Base-by-base conservation (phyloP, 306 rosid genomes). In the Styphnolobium japonicum region DNA sequence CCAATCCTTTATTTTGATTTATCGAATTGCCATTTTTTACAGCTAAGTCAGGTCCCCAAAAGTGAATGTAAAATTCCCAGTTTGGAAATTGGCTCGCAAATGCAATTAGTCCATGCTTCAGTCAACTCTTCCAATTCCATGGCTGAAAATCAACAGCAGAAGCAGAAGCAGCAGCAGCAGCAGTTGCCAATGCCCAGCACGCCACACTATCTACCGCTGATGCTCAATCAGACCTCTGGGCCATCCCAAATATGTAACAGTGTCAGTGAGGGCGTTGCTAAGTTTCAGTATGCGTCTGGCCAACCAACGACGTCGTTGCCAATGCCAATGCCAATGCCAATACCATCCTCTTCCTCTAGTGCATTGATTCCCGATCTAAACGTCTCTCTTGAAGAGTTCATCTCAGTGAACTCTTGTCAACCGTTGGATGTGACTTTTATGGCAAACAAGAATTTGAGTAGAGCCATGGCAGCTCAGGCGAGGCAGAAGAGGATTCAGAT, bases 401-500 rank as follows among this genome's bases (percentile, higher is more conserved):
- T 11, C 16, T 62, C 46, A 5, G 27, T 51, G 76, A 80, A 64
- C 18, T 16, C 43, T 4, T 67, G 11, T 27, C 84, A 65, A 37
- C 78, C 81, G 80, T 81, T 73, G 2, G 86, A 89, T 80, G 29
- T 31, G 29, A 39, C 7, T 29, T n/a, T n/a, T n/a, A 4, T 36
- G 49, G 58, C 22, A 19, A 65, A 83, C 34, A 67, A 10, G 78
- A 60, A 72, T 79, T 52, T 48, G 69, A 25, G 18, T 0, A 77
- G 10, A 83, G 45, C 11, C 2, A 42, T 77, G 77, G 92, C 91
- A 5, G 89, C 91, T 57, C 73, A 72, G 68, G 93, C 93, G 0
- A 88, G 97, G 65, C 86, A 84, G n/a, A 84, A 56, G 10, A 90
- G 98, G 86, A 80, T 83, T 64, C 89, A 70, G 75, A 86, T 87